Conservation (phyloP, 2,329 filamentous ascomycete genomes). For the Colletotrichum lentis region DNA sequence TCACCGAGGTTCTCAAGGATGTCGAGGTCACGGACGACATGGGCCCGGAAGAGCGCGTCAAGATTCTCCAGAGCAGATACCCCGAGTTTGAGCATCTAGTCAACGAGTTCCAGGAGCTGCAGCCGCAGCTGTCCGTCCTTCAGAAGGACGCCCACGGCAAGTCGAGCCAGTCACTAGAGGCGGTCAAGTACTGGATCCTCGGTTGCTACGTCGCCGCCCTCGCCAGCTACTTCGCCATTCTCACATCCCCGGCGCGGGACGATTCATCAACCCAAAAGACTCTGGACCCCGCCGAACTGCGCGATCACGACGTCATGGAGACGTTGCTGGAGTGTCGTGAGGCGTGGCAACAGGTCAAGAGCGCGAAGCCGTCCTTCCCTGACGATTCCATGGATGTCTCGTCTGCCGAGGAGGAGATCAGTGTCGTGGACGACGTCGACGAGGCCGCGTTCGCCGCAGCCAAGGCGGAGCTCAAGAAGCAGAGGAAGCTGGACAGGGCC, state of each 20-base stretch:
- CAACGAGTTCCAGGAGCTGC: constrained; percentile 79
- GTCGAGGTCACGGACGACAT: constrained; percentile 83
- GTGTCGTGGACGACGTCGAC: constrained; percentile 41
- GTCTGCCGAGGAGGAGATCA: constrained; percentile 47
- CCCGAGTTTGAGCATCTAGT: constrained; percentile 91
- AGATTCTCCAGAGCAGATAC: constrained; percentile 81
- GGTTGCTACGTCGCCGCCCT: constrained; percentile 87
- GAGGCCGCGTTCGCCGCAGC: constrained; percentile 40
- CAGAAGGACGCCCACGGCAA: constrained; percentile 65
- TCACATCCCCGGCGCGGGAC: constrained; percentile 80
- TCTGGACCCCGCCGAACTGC: constrained; percentile 78
- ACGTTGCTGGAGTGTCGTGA: constrained; percentile 80
- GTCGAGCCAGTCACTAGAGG: constrained; percentile 62
- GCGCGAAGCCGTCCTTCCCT: constrained; percentile 61
- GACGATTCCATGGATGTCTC: constrained; percentile 45
- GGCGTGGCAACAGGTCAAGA: constrained; percentile 79
- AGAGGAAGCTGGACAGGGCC: constrained; percentile 54
- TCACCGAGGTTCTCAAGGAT: constrained; percentile 87
- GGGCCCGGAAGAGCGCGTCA: constrained; percentile 75
- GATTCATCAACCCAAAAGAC: constrained; percentile 63
- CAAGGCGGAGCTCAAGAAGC: constrained; percentile 47
- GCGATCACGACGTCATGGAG: constrained; percentile 91
- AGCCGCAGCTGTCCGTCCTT: constrained; percentile 68
- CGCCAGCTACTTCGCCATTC: constrained; percentile 91
- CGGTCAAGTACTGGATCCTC: constrained; percentile 80